Evolutionary conservation across 2,329 filamentous ascomycete genomes (phyloP).

Genomic region (Diplodia intermedia): DNA sequence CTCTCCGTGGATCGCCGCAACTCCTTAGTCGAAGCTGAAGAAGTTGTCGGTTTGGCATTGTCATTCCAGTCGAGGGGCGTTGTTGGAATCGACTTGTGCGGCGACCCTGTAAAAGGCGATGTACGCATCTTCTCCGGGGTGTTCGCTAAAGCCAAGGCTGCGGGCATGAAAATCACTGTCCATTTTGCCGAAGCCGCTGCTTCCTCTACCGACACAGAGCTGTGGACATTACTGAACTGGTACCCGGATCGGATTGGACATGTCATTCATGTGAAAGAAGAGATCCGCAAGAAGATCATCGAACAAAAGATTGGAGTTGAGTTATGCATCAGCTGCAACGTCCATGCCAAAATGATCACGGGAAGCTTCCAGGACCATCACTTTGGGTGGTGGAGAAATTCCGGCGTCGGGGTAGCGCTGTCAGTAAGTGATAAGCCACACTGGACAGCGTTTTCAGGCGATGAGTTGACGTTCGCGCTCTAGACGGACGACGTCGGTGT

Average conservation of each 20-base stretch:
- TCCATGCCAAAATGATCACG: slow-evolving; percentile 74
- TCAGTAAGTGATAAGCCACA: slow-evolving; percentile 64
- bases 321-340: slow-evolving; percentile 81
- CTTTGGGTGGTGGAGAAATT: slow-evolving; percentile 74
- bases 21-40: slow-evolving; percentile 63
- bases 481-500: slow-evolving; percentile 86
- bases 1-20: slow-evolving; percentile 76
- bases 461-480: slow-evolving; percentile 34
- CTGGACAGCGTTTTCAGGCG: not conserved
- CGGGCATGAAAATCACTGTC: slow-evolving; percentile 70
- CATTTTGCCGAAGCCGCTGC: slow-evolving; percentile 77
- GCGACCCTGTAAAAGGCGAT: slow-evolving; percentile 71
- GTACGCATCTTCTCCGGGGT: slow-evolving; percentile 65
- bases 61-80: slow-evolving; percentile 62
- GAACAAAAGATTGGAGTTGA: slow-evolving; percentile 69
- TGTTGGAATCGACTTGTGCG: slow-evolving; percentile 80
- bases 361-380: slow-evolving; percentile 74
- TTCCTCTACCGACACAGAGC: slow-evolving; percentile 65
- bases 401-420: slow-evolving; percentile 64
- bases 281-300: slow-evolving; percentile 64
- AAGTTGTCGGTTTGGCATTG: slow-evolving; percentile 69
- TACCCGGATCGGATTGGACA: slow-evolving; percentile 75
- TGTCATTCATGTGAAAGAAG: slow-evolving; percentile 74
- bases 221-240: slow-evolving; percentile 70
- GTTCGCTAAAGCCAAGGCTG: slow-evolving; percentile 63